Evolutionary conservation across 23 red algal genomes (phyloP).

Genomic region (Gracilaria vermiculophylla): DNA sequence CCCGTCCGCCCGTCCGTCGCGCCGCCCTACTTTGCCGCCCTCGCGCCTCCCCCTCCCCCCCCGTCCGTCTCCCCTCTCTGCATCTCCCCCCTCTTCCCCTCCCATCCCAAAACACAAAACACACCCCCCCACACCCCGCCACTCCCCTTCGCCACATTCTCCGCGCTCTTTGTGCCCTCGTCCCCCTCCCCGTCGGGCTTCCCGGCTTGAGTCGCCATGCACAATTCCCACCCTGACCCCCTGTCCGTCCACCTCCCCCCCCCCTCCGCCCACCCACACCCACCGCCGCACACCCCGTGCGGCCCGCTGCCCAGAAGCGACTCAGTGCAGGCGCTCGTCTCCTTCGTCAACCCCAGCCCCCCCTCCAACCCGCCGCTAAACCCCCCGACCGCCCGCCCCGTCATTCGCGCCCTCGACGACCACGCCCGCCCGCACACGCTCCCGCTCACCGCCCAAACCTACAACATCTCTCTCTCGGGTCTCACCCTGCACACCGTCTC

Average conservation of each 20-base stretch:
- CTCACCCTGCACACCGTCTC: constrained; percentile 57
- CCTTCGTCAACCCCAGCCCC: constrained; percentile 24
- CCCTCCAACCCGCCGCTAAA: not conserved
- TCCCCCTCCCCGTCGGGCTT: not conserved
- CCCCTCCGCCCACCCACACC: not conserved
- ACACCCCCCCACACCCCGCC: not conserved
- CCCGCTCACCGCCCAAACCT: not conserved
- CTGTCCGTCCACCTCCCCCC: not conserved
- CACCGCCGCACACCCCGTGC: not conserved
- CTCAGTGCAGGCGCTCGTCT: constrained; percentile 57
- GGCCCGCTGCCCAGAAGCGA: constrained; percentile 59
- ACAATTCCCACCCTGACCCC: constrained; percentile 5
- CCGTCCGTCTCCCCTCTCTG: not conserved
- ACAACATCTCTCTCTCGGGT: constrained; percentile 59
- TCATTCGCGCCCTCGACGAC: constrained; percentile 49
- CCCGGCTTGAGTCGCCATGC: not conserved
- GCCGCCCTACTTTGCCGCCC: not conserved
- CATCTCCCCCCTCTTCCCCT: not conserved
- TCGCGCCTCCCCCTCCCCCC: not conserved
- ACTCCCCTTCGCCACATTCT: not conserved
- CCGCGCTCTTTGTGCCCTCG: not conserved
- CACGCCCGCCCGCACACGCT: constrained; percentile 24
- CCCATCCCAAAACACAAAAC: too few relatives aligned
- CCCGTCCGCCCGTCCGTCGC: not conserved
- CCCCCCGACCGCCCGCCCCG: not conserved